Conservation (phyloP, 331 rosid species). For the Prunus yedoensis region DNA sequence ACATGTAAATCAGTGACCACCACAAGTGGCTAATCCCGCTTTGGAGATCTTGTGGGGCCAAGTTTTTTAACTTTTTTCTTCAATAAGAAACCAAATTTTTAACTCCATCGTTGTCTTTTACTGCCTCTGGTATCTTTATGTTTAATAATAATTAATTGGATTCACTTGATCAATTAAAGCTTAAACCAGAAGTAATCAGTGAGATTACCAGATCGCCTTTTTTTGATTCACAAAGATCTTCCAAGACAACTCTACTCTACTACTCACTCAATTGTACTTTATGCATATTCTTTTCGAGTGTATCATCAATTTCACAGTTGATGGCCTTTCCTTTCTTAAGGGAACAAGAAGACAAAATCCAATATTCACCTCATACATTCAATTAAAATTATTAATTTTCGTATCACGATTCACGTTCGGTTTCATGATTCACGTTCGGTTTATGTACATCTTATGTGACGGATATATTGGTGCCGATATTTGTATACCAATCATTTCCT, state of each 20-base stretch:
- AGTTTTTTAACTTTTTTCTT: constrained; percentile 13
- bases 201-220: not conserved
- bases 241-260: not conserved
- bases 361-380: not conserved
- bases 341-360: not conserved
- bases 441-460: too few species aligned
- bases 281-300: not conserved
- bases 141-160: constrained; percentile 6
- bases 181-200: constrained; percentile 2
- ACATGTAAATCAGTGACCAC: constrained; percentile 21
- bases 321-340: not conserved
- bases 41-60: constrained; percentile 37
- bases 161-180: not conserved
- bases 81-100: not conserved
- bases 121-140: constrained; percentile 18
- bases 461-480: too few species aligned
- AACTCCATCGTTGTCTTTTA: constrained; percentile 22
- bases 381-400: too few species aligned
- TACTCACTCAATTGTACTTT: not conserved
- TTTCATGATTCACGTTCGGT: too few species aligned
- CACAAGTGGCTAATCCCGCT: constrained; percentile 34
- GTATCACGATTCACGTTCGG: too few species aligned
- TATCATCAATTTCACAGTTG: not conserved
- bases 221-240: constrained; percentile 8
- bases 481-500: too few species aligned